phyloP scores from a whole-genome alignment of 148 eudicot species.

The Linanthus parryae region DNA sequence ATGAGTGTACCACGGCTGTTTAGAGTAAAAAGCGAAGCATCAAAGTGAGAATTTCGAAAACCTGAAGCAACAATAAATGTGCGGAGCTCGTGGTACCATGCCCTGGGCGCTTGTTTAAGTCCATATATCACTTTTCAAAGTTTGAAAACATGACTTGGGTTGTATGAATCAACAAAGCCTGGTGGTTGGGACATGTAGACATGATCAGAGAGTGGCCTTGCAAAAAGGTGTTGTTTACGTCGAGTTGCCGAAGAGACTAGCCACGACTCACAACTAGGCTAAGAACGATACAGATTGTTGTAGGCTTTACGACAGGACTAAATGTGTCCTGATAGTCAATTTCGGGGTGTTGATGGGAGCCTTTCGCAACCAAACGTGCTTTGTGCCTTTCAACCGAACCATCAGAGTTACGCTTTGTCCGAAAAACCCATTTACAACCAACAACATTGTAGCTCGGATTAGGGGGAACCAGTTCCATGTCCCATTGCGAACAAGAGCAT shows the following conservation, averaged over 20 bases:
- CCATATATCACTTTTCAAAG: not conserved
- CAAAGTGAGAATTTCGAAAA: not conserved
- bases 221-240: too few relatives aligned
- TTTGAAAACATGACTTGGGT: not conserved
- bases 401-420: too few relatives aligned
- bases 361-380: slow-evolving; percentile 9
- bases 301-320: slow-evolving; percentile 1
- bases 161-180: not conserved
- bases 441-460: not conserved
- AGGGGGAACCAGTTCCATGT: slow-evolving; percentile 2
- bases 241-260: slow-evolving; percentile 5
- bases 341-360: not conserved
- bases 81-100: slow-evolving; percentile 3
- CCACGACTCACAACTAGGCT: not conserved
- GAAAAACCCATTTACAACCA: slow-evolving; percentile 8
- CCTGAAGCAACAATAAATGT: not conserved
- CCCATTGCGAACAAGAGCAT: not conserved
- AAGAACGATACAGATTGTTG: not conserved
- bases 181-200: slow-evolving; percentile 10
- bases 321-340: slow-evolving; percentile 6
- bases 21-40: not conserved
- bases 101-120: slow-evolving; percentile 2
- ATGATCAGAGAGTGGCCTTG: slow-evolving; percentile 1
- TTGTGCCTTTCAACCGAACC: slow-evolving; percentile 8
- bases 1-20: not conserved